A percentile compares a stretch with the other conserved stretches of the same genome.
Conservation (phyloP, 768 basidiomycete genomes). For the Cyathus striatus region DNA sequence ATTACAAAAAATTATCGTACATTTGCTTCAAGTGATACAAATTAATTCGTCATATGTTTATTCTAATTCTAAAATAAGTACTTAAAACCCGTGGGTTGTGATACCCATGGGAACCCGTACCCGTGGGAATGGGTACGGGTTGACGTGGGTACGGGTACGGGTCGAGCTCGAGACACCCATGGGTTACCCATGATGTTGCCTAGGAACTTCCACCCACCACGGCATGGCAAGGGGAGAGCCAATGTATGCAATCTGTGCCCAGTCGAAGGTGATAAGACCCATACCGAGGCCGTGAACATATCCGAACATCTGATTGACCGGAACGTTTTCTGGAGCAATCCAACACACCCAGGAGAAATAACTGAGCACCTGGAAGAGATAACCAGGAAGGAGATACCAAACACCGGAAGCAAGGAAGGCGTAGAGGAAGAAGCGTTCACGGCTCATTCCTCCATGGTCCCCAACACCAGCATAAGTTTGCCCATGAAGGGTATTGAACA, state of each 20-base stretch:
- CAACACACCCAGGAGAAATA: slow-evolving; percentile 59
- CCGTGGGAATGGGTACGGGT: too few species aligned
- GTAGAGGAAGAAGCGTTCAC: slow-evolving; percentile 68
- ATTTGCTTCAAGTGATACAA: too few species aligned
- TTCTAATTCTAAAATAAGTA: too few species aligned
- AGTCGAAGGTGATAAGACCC: slow-evolving; percentile 44
- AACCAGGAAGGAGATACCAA: slow-evolving; percentile 53
- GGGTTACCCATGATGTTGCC: too few species aligned
- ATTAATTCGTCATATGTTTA: too few species aligned
- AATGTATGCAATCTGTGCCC: slow-evolving; percentile 58
- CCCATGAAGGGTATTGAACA: slow-evolving; percentile 75
- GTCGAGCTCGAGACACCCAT: too few species aligned
- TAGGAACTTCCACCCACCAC: too few species aligned
- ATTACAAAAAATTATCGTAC: too few species aligned
- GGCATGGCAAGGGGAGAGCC: slow-evolving; percentile 52
- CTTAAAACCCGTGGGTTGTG: too few species aligned
- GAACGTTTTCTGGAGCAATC: slow-evolving; percentile 40
- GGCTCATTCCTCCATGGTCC: slow-evolving; percentile 51
- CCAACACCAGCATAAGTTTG: slow-evolving; percentile 61
- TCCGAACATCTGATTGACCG: slow-evolving; percentile 31
- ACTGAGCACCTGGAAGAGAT: slow-evolving; percentile 43
- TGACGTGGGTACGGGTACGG: too few species aligned
- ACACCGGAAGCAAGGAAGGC: slow-evolving; percentile 48
- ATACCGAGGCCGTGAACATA: slow-evolving; percentile 37
- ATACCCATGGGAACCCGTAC: too few species aligned